phyloP scores from a whole-genome alignment of 352 stramenopile species.

The Phytophthora pseudosyringae region DNA sequence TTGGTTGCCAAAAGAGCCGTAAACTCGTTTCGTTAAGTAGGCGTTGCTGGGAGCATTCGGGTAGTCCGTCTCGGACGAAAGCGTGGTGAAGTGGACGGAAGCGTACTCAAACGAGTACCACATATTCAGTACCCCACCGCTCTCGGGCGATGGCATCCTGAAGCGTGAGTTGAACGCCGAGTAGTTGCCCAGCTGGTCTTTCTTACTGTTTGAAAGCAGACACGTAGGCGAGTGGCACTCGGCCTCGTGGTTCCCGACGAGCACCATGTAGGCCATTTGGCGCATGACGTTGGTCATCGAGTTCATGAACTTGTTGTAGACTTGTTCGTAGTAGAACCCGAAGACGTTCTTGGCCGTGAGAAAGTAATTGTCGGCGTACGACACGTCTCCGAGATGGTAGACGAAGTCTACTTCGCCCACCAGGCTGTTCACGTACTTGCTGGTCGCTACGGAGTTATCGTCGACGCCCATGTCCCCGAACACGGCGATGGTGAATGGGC shows the following conservation, averaged over 20 bases:
- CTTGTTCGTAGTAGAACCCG: conserved; percentile 45
- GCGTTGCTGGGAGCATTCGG: conserved; percentile 39
- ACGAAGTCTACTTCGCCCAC: conserved; percentile 38
- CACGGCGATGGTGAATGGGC: conserved; percentile 34
- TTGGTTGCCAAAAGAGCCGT: conserved; percentile 48
- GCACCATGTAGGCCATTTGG: conserved; percentile 69
- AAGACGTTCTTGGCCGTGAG: conserved; percentile 25
- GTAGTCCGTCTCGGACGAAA: conserved; percentile 76
- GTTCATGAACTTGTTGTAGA: conserved; percentile 78
- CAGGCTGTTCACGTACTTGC: conserved; percentile 44
- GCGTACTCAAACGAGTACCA: conserved; percentile 53
- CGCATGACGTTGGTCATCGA: conserved; percentile 47
- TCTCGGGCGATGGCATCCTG: conserved; percentile 45
- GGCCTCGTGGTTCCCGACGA: conserved; percentile 76
- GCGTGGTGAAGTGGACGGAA: conserved; percentile 67
- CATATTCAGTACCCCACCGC: conserved; percentile 45
- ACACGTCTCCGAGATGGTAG: conserved; percentile 40
- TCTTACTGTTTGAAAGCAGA: conserved; percentile 27
- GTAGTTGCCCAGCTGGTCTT: conserved; percentile 54
- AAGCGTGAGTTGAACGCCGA: conserved; percentile 58
- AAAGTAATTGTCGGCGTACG: conserved; percentile 40
- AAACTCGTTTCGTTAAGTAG: conserved; percentile 31
- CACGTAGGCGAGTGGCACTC: conserved; percentile 55
- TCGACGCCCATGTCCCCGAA: conserved; percentile 42
- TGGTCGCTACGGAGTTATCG: conserved; percentile 32